A percentile compares a stretch with the other conserved stretches of the same genome.
Conservation (phyloP, 768 basidiomycete species). For the Suillus subaureus region DNA sequence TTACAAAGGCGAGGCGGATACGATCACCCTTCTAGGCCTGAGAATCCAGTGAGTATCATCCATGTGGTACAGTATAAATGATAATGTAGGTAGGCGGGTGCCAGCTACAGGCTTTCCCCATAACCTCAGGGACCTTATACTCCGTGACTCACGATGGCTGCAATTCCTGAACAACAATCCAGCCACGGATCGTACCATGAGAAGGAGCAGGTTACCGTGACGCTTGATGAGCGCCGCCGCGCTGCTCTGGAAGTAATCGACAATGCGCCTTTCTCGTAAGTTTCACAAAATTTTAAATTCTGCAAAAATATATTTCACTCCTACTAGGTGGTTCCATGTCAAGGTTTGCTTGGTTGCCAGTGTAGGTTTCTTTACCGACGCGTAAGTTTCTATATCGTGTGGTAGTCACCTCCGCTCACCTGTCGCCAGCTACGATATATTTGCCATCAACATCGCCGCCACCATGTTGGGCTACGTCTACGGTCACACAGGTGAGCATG, state of each 20-base stretch:
- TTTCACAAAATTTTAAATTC: conserved; percentile 11
- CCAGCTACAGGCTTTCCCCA: background rate
- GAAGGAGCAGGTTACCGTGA: conserved; percentile 31
- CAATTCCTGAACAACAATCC: conserved; percentile 24
- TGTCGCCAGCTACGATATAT: conserved; percentile 65
- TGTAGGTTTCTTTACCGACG: conserved; percentile 91
- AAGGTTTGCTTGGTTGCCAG: conserved; percentile 74
- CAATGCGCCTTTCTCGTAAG: conserved; percentile 82
- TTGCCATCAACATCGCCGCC: conserved; percentile 86
- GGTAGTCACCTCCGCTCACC: background rate
- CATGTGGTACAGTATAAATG: background rate
- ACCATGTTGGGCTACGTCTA: conserved; percentile 87
- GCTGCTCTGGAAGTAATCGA: conserved; percentile 87
- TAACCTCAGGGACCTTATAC: background rate
- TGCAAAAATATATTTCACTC: conserved; percentile 5
- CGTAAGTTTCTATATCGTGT: conserved; percentile 41
- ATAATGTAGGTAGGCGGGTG: background rate
- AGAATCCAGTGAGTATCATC: background rate
- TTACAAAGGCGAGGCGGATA: background rate
- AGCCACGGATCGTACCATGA: conserved; percentile 33
- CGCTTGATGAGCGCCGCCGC: conserved; percentile 71
- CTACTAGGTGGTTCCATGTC: conserved; percentile 80
- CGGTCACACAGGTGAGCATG: conserved; percentile 31
- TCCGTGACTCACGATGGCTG: conserved; percentile 21
- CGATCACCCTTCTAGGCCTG: background rate